Percentiles rank a stretch among this genome's conserved stretches.
Evolutionary conservation across 768 basidiomycete genomes (phyloP).

Genomic region (Hortiboletus flavorubellus): DNA sequence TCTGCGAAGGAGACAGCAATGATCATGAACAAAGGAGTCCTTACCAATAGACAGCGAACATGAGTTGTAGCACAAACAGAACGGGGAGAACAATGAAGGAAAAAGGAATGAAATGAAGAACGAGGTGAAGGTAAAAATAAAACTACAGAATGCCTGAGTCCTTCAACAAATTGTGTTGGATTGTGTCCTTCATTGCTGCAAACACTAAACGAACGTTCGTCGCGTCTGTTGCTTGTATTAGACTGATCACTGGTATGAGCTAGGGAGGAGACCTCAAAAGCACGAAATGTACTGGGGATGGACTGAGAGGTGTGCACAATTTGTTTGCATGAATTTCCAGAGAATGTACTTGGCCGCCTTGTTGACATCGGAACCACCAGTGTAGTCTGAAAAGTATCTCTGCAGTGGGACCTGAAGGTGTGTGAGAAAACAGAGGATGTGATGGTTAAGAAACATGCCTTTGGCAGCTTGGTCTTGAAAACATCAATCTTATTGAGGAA

Average conservation of each 20-base stretch:
- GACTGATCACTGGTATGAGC: slow-evolving; percentile 34
- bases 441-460: slow-evolving; percentile 21
- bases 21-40: not conserved
- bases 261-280: not conserved
- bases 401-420: slow-evolving; percentile 59
- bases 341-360: slow-evolving; percentile 94
- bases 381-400: slow-evolving; percentile 82
- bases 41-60: slow-evolving; percentile 29
- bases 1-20: not conserved
- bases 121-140: not conserved
- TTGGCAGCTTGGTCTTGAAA: slow-evolving; percentile 70
- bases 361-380: slow-evolving; percentile 85
- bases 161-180: slow-evolving; percentile 81
- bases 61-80: slow-evolving; percentile 9
- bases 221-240: slow-evolving; percentile 89
- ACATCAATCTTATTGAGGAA: slow-evolving; percentile 74
- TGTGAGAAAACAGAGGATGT: not conserved
- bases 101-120: not conserved
- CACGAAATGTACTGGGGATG: slow-evolving; percentile 75
- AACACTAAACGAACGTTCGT: slow-evolving; percentile 80
- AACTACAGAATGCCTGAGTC: slow-evolving; percentile 76
- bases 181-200: slow-evolving; percentile 88
- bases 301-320: slow-evolving; percentile 76
- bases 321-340: slow-evolving; percentile 94
- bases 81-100: not conserved